Evolutionary conservation across 768 basidiomycete species (phyloP).

Genomic region (Tulasnella sp.): DNA sequence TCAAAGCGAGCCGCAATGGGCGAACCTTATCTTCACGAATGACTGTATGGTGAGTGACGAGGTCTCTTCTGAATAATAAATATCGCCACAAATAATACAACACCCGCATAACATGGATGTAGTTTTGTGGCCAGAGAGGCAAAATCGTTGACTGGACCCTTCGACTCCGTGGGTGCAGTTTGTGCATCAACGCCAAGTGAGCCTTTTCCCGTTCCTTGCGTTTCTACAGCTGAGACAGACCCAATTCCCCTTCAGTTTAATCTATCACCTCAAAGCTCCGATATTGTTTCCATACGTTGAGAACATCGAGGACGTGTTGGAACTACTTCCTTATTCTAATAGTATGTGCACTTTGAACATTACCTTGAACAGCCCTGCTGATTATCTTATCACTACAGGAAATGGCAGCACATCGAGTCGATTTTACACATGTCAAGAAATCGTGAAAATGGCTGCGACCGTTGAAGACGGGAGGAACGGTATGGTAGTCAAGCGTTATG

Average conservation of each 20-base stretch:
- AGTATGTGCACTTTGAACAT: background rate
- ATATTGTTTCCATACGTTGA: background rate
- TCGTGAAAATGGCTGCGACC: no score
- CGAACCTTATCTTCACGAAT: background rate
- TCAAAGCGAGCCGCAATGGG: constrained; percentile 8
- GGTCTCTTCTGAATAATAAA: background rate
- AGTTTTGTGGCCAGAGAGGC: background rate
- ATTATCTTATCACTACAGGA: no score
- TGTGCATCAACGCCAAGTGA: background rate
- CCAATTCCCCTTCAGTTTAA: background rate
- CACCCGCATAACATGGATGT: no score
- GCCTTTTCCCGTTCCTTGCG: background rate
- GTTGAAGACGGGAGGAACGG: no score
- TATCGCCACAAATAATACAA: background rate
- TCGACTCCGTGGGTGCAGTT: background rate
- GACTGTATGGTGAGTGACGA: background rate
- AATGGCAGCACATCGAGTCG: no score
- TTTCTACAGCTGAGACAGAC: background rate
- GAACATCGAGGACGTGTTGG: background rate
- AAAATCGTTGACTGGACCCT: background rate
- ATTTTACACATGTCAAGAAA: no score
- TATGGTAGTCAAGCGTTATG: no score
- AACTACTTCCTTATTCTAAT: background rate
- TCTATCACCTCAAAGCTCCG: background rate
- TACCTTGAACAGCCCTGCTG: no score